phyloP scores from a whole-genome alignment of 164 flowering plant species.

The Macadamia tetraphylla region DNA sequence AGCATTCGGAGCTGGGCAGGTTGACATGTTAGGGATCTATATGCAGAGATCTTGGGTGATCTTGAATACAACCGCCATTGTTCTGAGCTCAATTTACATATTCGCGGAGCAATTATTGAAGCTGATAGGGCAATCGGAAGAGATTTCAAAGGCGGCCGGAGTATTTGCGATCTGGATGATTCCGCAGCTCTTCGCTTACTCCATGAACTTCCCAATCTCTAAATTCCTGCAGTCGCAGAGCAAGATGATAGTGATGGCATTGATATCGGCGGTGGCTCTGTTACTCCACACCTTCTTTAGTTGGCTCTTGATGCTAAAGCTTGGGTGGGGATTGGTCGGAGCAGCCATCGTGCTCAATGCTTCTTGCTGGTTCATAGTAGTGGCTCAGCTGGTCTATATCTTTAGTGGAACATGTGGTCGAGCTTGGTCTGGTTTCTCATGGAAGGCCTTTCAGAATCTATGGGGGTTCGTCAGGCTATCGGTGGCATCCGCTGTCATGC shows the following conservation, averaged over 20 bases:
- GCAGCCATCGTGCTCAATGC: conserved; percentile 22
- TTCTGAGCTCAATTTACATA: conserved; percentile 9
- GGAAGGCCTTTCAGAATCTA: conserved; percentile 22
- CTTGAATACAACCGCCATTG: conserved; percentile 12
- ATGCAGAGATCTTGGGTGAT: conserved; percentile 37
- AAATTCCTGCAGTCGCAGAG: conserved; percentile 33
- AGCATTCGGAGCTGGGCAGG: conserved; percentile 32
- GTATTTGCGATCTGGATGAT: conserved; percentile 32
- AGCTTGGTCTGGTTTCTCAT: conserved; percentile 32
- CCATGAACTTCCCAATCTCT: conserved; percentile 21
- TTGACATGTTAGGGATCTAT: conserved; percentile 27
- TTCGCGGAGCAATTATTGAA: conserved; percentile 17
- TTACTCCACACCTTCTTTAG: conserved; percentile 16
- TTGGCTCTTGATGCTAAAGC: conserved; percentile 24
- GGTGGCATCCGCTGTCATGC: conserved; percentile 33
- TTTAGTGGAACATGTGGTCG: conserved; percentile 15
- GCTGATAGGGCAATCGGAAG: conserved; percentile 13
- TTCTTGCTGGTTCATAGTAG: conserved; percentile 29
- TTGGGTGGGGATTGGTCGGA: conserved; percentile 28
- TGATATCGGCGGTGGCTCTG: conserved; percentile 20
- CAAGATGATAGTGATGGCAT: conserved; percentile 16
- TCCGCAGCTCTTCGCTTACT: conserved; percentile 26
- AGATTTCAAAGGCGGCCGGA: conserved; percentile 22
- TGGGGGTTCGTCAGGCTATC: conserved; percentile 25
- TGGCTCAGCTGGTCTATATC: conserved; percentile 24